phyloP scores from a whole-genome alignment of 257 asterid species.

The Gynochthodes officinalis region DNA sequence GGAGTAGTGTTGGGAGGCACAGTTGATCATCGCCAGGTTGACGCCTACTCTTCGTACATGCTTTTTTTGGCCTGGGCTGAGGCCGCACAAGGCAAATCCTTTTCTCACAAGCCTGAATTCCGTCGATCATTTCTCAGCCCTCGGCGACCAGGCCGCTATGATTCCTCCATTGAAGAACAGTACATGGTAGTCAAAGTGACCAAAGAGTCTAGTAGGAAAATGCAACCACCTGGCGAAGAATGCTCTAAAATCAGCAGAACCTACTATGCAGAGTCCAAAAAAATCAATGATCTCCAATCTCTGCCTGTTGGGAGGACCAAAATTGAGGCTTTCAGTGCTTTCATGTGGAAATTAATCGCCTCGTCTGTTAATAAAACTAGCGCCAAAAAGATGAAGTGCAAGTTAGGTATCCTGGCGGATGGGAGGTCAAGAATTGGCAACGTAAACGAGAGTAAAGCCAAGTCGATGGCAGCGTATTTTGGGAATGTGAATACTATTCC shows the following conservation, averaged over 20 bases:
- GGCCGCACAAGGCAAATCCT: slow-evolving; percentile 35
- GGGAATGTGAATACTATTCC: slow-evolving; percentile 67
- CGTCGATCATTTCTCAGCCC: slow-evolving; percentile 58
- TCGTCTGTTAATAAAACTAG: slow-evolving; percentile 7
- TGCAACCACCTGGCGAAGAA: no score
- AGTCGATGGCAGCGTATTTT: slow-evolving; percentile 35
- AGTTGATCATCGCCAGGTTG: slow-evolving; percentile 57
- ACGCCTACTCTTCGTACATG: slow-evolving; percentile 69
- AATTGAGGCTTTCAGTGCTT: slow-evolving; percentile 52
- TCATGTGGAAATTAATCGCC: no score
- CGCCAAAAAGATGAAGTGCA: slow-evolving; percentile 11
- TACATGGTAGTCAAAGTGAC: slow-evolving; percentile 29
- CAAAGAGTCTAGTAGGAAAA: no score
- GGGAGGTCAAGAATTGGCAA: slow-evolving; percentile 43
- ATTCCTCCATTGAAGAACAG: slow-evolving; percentile 33
- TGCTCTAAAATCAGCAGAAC: slow-evolving; percentile 37
- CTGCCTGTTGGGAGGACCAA: slow-evolving; percentile 37
- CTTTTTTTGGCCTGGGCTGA: slow-evolving; percentile 64
- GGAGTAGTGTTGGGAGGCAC: slow-evolving; percentile 62
- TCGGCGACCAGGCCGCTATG: slow-evolving; percentile 36
- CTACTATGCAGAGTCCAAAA: slow-evolving; percentile 42
- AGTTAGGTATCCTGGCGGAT: slow-evolving; percentile 57
- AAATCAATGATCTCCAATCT: slow-evolving; percentile 34
- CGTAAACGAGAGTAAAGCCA: no score
- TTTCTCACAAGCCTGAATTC: slow-evolving; percentile 43